Evolutionary conservation across 1,284 basidiomycete species (phyloP), one percentile per base, ranked within the genome.

Genomic region (Malassezia yamatoensis): DNA sequence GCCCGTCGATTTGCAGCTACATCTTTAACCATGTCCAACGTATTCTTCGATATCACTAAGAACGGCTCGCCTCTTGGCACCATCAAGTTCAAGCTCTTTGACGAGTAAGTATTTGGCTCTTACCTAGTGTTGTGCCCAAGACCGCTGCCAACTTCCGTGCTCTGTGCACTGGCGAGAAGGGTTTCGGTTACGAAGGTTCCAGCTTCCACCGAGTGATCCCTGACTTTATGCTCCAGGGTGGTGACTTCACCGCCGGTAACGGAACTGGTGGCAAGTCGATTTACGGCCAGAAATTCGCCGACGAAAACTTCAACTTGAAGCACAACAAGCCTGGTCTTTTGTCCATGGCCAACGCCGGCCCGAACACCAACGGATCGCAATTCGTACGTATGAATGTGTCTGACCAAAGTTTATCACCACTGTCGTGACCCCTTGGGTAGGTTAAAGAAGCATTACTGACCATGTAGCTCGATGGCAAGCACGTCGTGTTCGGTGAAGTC

Each of bases 171-270:
- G 89, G 91, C 58, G 80, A 84, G 70, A 83, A 81, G 66, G 87
- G 86, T 77, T 83, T 80, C 60, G 83, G 83, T n/a, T 85, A 84
- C 79, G 80, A 83, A 75, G 83, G 83, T 54, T 83, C 82, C 40
- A 78, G 77, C 58, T 85, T 85, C 81, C 83, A 57, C 61, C 64
- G 64, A 38, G 60, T 65, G 66, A 85, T 85, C 77, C 81, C 82
- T 76, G 77, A 81, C 74, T 84, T 84, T 76, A 83, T 84, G 41
- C 34, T 82, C 62, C 82, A 83, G 76, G 83, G 83, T 64, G 84
- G 84, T 77, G 84, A 85, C 76, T 85, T 85, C 75, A 85, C 75
- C 32, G 65, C 64, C 29, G 68, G 67, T 44, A 72, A 76, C 61
- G 74, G 74, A 29, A 74, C 74, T 7, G 74, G 74, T 18, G 74